Evolutionary conservation across 73 alveolate genomes (phyloP).

Genomic region (Paraurostyla sp.): DNA sequence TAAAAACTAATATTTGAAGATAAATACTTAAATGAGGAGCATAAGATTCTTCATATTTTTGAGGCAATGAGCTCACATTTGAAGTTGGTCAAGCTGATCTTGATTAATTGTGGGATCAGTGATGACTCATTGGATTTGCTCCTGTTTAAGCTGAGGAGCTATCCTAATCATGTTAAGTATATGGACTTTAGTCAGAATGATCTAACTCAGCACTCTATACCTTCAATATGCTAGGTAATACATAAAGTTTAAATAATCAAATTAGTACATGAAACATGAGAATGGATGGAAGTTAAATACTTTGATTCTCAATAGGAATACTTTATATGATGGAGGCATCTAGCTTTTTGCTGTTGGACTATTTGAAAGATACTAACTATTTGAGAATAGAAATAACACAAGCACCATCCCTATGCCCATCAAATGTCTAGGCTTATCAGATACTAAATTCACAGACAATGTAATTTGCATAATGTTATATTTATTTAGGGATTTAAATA

Average conservation of each 20-base stretch:
- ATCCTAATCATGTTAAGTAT: not conserved
- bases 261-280: conserved; percentile 22
- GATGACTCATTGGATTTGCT: conserved; percentile 48
- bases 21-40: conserved; percentile 55
- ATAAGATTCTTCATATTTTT: conserved; percentile 16
- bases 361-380: conserved; percentile 45
- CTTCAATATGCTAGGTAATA: conserved; percentile 23
- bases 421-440: conserved; percentile 15
- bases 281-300: conserved; percentile 30
- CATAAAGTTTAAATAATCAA: not conserved
- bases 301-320: conserved; percentile 10
- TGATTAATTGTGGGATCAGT: conserved; percentile 44
- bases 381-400: not conserved
- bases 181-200: conserved; percentile 45
- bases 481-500: conserved; percentile 36
- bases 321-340: conserved; percentile 46
- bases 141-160: not conserved
- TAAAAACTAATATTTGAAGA: not conserved
- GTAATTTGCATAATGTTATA: not conserved
- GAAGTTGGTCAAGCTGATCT: not conserved
- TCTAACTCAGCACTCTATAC: conserved; percentile 41
- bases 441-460: conserved; percentile 51
- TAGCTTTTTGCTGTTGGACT: conserved; percentile 31
- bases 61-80: conserved; percentile 25
- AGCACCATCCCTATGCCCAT: not conserved